These are phyloP conservation scores for Suhomyces panamericanus DNA, from an alignment of 1,139 yeast genomes.

Conservation along the genomic window DNA sequence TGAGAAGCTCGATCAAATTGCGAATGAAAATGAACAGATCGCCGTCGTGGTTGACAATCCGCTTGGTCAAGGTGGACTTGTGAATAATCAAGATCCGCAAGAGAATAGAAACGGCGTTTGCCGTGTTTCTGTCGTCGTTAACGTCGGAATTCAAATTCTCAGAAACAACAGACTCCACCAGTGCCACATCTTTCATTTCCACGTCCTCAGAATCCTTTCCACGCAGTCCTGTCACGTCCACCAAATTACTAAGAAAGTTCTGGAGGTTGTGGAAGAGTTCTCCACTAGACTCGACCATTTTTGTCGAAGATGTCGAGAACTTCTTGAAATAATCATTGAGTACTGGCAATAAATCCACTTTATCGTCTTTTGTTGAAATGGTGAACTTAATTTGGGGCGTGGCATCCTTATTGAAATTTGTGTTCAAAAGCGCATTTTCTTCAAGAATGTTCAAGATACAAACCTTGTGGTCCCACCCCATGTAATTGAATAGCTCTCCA, in stretches of 20 bases:
- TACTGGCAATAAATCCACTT: conserved; percentile 27
- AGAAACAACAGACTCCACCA: neutral
- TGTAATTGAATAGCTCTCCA: conserved; percentile 41
- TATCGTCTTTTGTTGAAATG: neutral
- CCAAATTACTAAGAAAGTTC: conserved; percentile 16
- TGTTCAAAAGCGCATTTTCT: conserved; percentile 24
- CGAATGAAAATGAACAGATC: conserved; percentile 39
- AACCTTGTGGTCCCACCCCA: conserved; percentile 33
- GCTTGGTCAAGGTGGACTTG: conserved; percentile 39
- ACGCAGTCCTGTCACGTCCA: neutral
- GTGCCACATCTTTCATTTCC: neutral
- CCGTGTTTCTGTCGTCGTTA: neutral
- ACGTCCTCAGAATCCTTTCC: neutral
- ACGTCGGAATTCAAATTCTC: neutral
- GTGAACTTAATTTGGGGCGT: conserved; percentile 1
- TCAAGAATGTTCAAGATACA: conserved; percentile 33
- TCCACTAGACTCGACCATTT: conserved; percentile 23
- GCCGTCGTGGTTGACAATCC: conserved; percentile 33
- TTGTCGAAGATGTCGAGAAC: conserved; percentile 32
- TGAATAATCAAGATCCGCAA: conserved; percentile 63
- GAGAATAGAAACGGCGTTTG: conserved; percentile 38
- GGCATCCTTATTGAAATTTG: conserved; percentile 7
- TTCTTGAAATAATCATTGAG: conserved; percentile 42
- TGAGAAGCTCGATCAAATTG: conserved; percentile 49
- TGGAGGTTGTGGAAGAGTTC: conserved; percentile 22